phyloP scores from a whole-genome alignment of 2,329 filamentous ascomycete species.

The Scedosporium minutisporum region DNA sequence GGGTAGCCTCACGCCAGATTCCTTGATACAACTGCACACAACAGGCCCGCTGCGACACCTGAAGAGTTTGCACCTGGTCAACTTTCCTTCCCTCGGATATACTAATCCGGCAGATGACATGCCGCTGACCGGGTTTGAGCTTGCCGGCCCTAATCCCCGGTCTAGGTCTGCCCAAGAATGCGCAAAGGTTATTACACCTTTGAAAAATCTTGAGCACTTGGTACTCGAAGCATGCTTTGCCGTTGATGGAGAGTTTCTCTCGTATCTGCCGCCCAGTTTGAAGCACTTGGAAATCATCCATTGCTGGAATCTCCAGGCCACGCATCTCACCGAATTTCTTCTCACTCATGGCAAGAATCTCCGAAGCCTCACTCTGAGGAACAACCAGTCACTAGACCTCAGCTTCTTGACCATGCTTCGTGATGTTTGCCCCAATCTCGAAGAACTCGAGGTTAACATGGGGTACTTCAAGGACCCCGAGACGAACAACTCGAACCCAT shows the following conservation, averaged over 20 bases:
- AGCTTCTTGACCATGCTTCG: constrained; percentile 62
- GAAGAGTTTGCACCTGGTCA: constrained; percentile 49
- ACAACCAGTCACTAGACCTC: constrained; percentile 71
- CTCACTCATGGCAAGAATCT: constrained; percentile 57
- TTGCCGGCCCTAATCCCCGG: neutral
- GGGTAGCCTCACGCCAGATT: neutral
- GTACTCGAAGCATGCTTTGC: constrained; percentile 67
- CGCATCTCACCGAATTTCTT: constrained; percentile 57
- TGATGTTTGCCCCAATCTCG: constrained; percentile 58
- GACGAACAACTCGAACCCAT: constrained; percentile 63
- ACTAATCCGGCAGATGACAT: neutral
- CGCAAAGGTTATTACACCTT: constrained; percentile 23
- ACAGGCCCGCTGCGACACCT: constrained; percentile 24
- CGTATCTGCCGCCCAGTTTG: constrained; percentile 56
- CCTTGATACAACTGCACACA: constrained; percentile 7
- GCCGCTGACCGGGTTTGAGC: neutral
- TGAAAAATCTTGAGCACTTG: constrained; percentile 58
- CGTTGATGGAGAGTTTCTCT: constrained; percentile 59
- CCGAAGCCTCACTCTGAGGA: constrained; percentile 57
- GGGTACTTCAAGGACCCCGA: constrained; percentile 65
- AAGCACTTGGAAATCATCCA: constrained; percentile 64
- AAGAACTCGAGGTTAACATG: constrained; percentile 66
- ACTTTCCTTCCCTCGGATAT: constrained; percentile 33
- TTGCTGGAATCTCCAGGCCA: constrained; percentile 64
- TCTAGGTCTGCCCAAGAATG: neutral